Conservation (phyloP, 2,329 filamentous ascomycete genomes). For the Dryadomyces quercivorus region DNA sequence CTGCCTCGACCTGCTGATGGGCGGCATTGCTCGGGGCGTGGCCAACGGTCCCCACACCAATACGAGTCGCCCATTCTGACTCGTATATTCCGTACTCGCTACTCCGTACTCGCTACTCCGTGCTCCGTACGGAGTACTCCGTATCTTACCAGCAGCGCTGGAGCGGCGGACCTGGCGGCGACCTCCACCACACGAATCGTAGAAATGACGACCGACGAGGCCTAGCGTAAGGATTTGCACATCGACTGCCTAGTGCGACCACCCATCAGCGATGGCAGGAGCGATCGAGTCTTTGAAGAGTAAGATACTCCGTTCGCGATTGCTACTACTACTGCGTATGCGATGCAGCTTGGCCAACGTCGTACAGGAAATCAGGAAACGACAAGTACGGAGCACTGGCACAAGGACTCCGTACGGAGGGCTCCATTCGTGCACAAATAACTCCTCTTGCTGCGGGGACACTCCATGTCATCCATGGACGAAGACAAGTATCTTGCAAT, state of each 20-base stretch:
- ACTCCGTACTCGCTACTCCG: not conserved
- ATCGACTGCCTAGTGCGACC: conserved; percentile 7
- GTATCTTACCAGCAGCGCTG: not conserved
- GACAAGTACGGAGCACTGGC: too few species aligned
- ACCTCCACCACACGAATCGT: not conserved
- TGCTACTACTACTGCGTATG: not conserved
- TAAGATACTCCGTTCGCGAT: not conserved
- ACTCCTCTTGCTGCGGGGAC: too few species aligned
- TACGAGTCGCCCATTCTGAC: not conserved
- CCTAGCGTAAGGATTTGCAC: conserved; percentile 8
- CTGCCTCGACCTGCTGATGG: not conserved
- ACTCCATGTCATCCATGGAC: too few species aligned
- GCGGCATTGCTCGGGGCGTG: not conserved
- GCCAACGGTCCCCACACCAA: not conserved
- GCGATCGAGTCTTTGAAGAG: not conserved
- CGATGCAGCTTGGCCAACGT: too few species aligned
- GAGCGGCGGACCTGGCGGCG: not conserved
- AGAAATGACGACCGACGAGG: conserved; percentile 1
- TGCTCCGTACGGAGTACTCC: not conserved
- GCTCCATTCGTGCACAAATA: too few species aligned
- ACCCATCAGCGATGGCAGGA: not conserved
- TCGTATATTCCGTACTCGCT: not conserved
- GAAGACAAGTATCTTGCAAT: too few species aligned
- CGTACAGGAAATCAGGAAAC: too few species aligned
- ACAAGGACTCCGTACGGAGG: too few species aligned